phyloP scores from a whole-genome alignment of 441 rosid species.

The Iberis amara region DNA sequence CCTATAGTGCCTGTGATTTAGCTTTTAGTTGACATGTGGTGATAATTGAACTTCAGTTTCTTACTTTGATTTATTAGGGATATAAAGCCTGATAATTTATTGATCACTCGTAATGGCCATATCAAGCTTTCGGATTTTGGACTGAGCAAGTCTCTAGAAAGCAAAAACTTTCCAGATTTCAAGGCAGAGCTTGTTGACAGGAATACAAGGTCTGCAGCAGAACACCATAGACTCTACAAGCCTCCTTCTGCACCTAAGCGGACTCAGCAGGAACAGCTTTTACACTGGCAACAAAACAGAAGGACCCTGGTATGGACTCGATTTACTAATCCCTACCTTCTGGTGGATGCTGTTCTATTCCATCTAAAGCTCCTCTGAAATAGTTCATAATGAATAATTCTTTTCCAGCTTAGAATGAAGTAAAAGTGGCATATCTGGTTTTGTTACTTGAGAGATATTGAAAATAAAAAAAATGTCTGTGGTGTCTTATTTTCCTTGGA shows the following conservation, averaged over 20 bases:
- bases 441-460: slow-evolving; percentile 12
- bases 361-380: slow-evolving; percentile 16
- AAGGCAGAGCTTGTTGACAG: slow-evolving; percentile 39
- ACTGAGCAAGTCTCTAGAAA: slow-evolving; percentile 52
- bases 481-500: neutral
- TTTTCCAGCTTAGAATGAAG: slow-evolving; percentile 17
- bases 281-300: slow-evolving; percentile 61
- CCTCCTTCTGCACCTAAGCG: slow-evolving; percentile 45
- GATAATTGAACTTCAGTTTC: slow-evolving; percentile 13
- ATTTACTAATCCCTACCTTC: slow-evolving; percentile 10
- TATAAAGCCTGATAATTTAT: slow-evolving; percentile 60
- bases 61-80: slow-evolving; percentile 37
- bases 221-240: slow-evolving; percentile 36
- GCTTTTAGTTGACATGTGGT: slow-evolving; percentile 4
- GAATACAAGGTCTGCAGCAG: slow-evolving; percentile 39
- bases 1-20: neutral
- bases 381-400: neutral
- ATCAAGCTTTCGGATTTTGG: slow-evolving; percentile 65
- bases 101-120: slow-evolving; percentile 51
- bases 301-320: slow-evolving; percentile 42
- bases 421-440: neutral
- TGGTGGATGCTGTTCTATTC: slow-evolving; percentile 16
- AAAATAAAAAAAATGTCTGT: neutral
- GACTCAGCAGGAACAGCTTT: slow-evolving; percentile 55
- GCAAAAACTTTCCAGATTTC: slow-evolving; percentile 43